These are phyloP conservation scores for Suillus occidentalis DNA, from an alignment of 768 basidiomycete species.

Conservation along the genomic window DNA sequence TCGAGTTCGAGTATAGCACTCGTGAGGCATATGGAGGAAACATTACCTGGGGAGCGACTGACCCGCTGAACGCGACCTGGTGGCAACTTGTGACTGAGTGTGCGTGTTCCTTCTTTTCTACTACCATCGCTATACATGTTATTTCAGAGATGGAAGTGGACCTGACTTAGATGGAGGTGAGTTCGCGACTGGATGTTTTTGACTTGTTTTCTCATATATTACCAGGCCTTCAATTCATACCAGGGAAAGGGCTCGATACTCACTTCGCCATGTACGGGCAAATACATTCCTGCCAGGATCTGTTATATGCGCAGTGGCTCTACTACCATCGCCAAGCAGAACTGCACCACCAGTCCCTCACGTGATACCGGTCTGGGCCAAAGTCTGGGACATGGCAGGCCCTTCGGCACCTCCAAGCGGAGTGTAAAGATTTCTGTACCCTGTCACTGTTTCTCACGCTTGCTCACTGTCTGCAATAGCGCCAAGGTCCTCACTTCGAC, in stretches of 20 bases:
- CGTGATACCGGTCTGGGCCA: no score
- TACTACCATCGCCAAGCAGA: conserved; percentile 54
- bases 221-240: conserved; percentile 61
- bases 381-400: no score
- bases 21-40: conserved; percentile 63
- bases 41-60: conserved; percentile 56
- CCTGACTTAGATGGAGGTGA: conserved; percentile 56
- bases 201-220: conserved; percentile 7
- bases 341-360: no score
- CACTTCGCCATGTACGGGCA: conserved; percentile 54
- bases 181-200: conserved; percentile 17
- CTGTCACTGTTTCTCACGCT: no score
- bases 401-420: no score
- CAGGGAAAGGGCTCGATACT: conserved; percentile 70
- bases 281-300: conserved; percentile 64
- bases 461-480: no score
- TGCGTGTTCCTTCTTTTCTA: conserved; percentile 27
- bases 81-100: conserved; percentile 81
- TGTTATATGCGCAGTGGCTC: conserved; percentile 81
- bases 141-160: conserved; percentile 57
- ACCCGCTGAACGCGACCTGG: conserved; percentile 80
- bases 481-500: no score
- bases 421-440: no score
- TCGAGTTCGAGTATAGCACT: conserved; percentile 63
- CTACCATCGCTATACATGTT: conserved; percentile 2